phyloP scores from a whole-genome alignment of 208 protist species.

The Crithidia acanthocephali region DNA sequence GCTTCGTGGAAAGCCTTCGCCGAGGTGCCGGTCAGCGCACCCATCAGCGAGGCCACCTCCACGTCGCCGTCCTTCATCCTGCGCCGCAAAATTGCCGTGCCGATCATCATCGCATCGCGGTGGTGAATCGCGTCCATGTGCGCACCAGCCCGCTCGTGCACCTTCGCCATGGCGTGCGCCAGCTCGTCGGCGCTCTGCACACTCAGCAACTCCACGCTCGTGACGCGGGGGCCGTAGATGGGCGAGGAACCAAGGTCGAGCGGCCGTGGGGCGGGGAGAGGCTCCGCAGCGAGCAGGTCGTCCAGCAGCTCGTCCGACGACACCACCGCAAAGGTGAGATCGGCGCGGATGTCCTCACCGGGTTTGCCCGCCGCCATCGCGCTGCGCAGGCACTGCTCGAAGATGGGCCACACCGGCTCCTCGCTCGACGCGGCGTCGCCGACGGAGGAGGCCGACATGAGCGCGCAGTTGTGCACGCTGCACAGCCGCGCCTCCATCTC shows the following conservation, averaged over 20 bases:
- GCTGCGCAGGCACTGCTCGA: slow-evolving; percentile 38
- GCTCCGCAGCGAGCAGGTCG: slow-evolving; percentile 33
- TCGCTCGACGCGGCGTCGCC: slow-evolving; percentile 15
- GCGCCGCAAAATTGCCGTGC: slow-evolving; percentile 40
- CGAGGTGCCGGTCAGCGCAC: slow-evolving; percentile 34
- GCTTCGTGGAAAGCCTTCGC: slow-evolving; percentile 41
- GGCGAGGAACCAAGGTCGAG: slow-evolving; percentile 49
- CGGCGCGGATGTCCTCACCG: slow-evolving; percentile 36
- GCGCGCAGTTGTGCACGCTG: slow-evolving; percentile 46
- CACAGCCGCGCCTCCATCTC: slow-evolving; percentile 40
- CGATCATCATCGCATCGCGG: slow-evolving; percentile 34
- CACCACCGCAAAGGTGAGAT: slow-evolving; percentile 42
- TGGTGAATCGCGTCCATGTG: slow-evolving; percentile 26
- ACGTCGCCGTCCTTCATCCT: slow-evolving; percentile 34
- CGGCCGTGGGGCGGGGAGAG: background rate
- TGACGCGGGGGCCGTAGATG: slow-evolving; percentile 37
- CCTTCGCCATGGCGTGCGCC: slow-evolving; percentile 30
- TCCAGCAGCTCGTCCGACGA: slow-evolving; percentile 27
- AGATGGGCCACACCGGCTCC: slow-evolving; percentile 49
- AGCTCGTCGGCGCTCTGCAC: slow-evolving; percentile 29
- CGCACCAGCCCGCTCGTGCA: slow-evolving; percentile 19
- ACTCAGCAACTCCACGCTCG: slow-evolving; percentile 1
- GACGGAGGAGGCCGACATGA: slow-evolving; percentile 39
- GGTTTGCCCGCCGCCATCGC: slow-evolving; percentile 31
- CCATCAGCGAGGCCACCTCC: slow-evolving; percentile 41